Conservation (phyloP, 2,329 filamentous ascomycete genomes). For the Zasmidium citrigriseum region DNA sequence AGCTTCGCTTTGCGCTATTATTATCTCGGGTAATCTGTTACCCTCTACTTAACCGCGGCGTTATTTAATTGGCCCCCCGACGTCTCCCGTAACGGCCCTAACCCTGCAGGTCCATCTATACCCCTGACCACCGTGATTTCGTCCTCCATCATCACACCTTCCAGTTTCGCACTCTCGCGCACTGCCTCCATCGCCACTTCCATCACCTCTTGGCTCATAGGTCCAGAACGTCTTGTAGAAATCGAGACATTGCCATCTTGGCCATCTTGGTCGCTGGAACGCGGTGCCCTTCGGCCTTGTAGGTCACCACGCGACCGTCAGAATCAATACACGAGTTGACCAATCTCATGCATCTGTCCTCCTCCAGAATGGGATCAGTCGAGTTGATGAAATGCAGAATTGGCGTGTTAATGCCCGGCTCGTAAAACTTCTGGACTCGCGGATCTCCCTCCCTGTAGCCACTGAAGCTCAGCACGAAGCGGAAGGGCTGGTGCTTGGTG, state of each 20-base stretch:
- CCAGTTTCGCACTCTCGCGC: background rate
- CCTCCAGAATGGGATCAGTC: background rate
- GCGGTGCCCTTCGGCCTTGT: background rate
- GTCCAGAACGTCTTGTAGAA: background rate
- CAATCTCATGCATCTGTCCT: background rate
- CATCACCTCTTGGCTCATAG: too few species aligned
- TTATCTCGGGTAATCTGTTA: background rate
- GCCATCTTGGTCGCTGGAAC: background rate
- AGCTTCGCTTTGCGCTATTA: background rate
- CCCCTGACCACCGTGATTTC: too few species aligned
- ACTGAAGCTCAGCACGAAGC: background rate
- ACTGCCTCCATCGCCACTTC: background rate
- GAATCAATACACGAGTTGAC: background rate
- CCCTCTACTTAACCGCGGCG: too few species aligned
- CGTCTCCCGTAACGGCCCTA: too few species aligned
- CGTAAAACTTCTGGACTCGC: background rate
- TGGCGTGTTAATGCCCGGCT: background rate
- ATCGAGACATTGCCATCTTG: background rate
- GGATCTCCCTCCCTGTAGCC: background rate
- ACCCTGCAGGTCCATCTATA: too few species aligned
- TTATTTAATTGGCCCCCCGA: too few species aligned
- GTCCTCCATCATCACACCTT: background rate
- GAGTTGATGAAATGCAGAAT: background rate
- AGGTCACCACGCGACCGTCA: background rate
- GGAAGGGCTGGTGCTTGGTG: background rate